Evolutionary conservation across 2,329 filamentous ascomycete species (phyloP).

Genomic region (Aspergillus unguis): DNA sequence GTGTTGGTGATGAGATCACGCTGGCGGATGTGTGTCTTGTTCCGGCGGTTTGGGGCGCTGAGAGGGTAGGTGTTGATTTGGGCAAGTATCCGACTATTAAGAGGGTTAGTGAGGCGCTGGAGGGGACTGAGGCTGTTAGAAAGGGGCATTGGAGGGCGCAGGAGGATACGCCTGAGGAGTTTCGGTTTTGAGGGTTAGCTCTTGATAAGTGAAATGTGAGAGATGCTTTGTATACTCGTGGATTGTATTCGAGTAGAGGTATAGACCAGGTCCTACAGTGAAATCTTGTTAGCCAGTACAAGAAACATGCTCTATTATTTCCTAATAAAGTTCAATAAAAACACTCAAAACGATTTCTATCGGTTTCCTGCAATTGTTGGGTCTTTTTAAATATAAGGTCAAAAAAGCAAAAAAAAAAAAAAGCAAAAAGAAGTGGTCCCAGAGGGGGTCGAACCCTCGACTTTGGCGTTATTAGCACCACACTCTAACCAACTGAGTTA

Average conservation of each 20-base stretch:
- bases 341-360: too few species aligned
- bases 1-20: constrained; percentile 54
- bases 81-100: constrained; percentile 47
- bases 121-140: constrained; percentile 50
- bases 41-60: constrained; percentile 58
- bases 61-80: constrained; percentile 55
- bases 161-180: constrained; percentile 52
- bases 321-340: background rate
- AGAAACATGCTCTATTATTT: background rate
- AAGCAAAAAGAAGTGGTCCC: background rate
- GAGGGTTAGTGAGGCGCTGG: constrained; percentile 47
- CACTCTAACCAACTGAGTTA: background rate
- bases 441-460: constrained; percentile 2
- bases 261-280: too few species aligned
- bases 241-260: too few species aligned
- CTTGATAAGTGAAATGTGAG: too few species aligned
- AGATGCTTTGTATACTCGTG: too few species aligned
- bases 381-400: background rate
- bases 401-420: background rate
- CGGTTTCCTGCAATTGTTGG: too few species aligned
- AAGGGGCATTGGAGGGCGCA: constrained; percentile 55
- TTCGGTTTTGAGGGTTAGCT: constrained; percentile 22
- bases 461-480: constrained; percentile 3
- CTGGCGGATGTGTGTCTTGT: constrained; percentile 59
- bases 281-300: background rate